These are phyloP conservation scores for Euptelea pleiosperma DNA, from an alignment of 164 flowering plant genomes.

Conservation along the genomic window DNA sequence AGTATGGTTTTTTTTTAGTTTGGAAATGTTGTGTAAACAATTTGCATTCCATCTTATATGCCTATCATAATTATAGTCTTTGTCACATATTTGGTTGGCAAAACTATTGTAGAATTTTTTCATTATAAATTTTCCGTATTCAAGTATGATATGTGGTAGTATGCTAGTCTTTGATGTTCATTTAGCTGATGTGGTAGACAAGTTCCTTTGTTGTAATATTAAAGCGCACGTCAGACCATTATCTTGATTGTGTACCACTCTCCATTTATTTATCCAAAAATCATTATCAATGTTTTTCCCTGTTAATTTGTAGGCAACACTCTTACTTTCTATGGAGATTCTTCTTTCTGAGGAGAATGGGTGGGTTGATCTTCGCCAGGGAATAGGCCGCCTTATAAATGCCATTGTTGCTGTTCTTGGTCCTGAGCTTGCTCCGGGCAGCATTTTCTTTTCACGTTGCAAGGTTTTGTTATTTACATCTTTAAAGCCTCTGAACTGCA, in stretches of 20 bases:
- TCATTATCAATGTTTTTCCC: background rate
- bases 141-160: no score
- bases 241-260: background rate
- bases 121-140: no score
- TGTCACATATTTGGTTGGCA: no score
- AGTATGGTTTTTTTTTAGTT: no score
- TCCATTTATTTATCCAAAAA: no score
- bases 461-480: slow-evolving; percentile 49
- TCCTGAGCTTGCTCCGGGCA: slow-evolving; percentile 96
- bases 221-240: no score
- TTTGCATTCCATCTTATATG: no score
- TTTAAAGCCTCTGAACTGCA: background rate
- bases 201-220: no score
- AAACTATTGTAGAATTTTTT: no score
- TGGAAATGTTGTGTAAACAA: no score
- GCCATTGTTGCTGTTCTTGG: slow-evolving; percentile 98
- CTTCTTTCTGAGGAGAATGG: slow-evolving; percentile 88
- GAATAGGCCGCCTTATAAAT: slow-evolving; percentile 91
- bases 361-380: slow-evolving; percentile 81
- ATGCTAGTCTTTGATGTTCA: background rate
- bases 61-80: no score
- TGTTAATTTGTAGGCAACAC: slow-evolving; percentile 59
- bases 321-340: slow-evolving; percentile 83
- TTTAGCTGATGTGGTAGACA: no score
- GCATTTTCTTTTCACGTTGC: slow-evolving; percentile 96